Evolutionary conservation across 2,329 filamentous ascomycete genomes (phyloP).

Genomic region (Paecilomyces fulvus): DNA sequence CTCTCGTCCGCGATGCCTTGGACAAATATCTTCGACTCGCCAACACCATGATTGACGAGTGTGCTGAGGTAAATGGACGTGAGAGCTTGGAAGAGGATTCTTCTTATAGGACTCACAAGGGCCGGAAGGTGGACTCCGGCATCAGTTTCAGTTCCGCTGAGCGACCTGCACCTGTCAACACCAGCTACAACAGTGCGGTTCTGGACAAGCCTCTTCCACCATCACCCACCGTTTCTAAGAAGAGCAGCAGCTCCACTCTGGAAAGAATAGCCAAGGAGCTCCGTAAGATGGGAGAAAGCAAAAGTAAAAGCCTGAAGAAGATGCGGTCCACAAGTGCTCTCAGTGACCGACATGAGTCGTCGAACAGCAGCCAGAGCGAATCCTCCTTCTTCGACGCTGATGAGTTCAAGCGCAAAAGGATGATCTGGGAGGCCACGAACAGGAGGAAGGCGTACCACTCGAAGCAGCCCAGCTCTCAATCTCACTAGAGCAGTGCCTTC

Average conservation of each 20-base stretch:
- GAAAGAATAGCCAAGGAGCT: constrained; percentile 54
- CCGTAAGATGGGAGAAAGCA: constrained; percentile 34
- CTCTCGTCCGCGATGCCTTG: constrained; percentile 38
- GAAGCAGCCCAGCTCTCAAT: constrained; percentile 14
- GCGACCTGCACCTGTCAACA: constrained; percentile 27
- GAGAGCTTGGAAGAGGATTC: constrained; percentile 26
- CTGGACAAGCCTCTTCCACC: constrained; percentile 36
- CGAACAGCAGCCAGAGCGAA: constrained; percentile 21
- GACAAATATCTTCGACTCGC: constrained; percentile 51
- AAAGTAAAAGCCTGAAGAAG: constrained; percentile 22
- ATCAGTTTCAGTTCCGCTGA: constrained; percentile 47
- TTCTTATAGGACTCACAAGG: constrained; percentile 30
- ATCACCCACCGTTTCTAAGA: constrained; percentile 18
- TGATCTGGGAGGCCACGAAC: constrained; percentile 40
- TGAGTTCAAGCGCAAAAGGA: constrained; percentile 39
- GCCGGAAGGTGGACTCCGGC: constrained; percentile 55
- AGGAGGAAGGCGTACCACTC: constrained; percentile 21
- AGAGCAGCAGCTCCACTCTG: constrained; percentile 41
- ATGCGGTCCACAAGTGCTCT: constrained; percentile 49
- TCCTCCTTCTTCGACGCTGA: constrained; percentile 41
- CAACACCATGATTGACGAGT: constrained; percentile 56
- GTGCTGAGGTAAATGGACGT: constrained; percentile 40
- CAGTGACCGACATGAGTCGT: constrained; percentile 32
- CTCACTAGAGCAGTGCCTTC: constrained; percentile 4
- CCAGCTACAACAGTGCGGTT: constrained; percentile 21